Percentiles rank a stretch among this genome's conserved stretches.
Evolutionary conservation across 2,329 filamentous ascomycete species (phyloP).

Genomic region (Xylariaceae sp.): DNA sequence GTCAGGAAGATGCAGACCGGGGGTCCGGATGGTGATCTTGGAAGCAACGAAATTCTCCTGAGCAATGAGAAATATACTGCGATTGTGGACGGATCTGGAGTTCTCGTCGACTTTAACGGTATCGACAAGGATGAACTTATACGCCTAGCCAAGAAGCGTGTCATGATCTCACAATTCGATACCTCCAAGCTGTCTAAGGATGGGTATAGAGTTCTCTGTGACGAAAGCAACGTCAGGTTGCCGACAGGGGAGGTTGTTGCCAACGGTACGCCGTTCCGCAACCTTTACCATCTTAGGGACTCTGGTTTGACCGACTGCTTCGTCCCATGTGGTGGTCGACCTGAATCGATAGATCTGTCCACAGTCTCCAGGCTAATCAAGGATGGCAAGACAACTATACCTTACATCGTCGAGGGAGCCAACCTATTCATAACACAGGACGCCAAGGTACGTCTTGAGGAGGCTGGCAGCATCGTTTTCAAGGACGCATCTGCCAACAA

Average conservation of each 20-base stretch:
- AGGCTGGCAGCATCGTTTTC: conserved; percentile 92
- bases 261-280: conserved; percentile 95
- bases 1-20: conserved; percentile 97
- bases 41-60: conserved; percentile 95
- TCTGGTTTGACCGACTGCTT: conserved; percentile 81
- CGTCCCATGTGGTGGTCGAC: conserved; percentile 93
- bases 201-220: conserved; percentile 89
- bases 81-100: conserved; percentile 95
- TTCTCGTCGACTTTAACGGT: conserved; percentile 90
- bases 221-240: conserved; percentile 86
- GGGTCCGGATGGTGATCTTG: conserved; percentile 93
- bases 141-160: conserved; percentile 80
- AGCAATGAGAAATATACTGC: conserved; percentile 94
- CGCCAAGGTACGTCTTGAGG: conserved; percentile 91
- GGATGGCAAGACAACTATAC: conserved; percentile 83
- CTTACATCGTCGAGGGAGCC: conserved; percentile 96
- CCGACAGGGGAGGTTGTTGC: conserved; percentile 83
- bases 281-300: conserved; percentile 90
- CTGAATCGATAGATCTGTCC: conserved; percentile 92
- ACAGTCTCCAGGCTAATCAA: conserved; percentile 83
- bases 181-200: conserved; percentile 79
- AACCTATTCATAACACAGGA: conserved; percentile 99
- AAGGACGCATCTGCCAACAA: conserved; percentile 99
- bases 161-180: conserved; percentile 90
- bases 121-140: conserved; percentile 82